A percentile compares a stretch with the other conserved stretches of the same genome.
Evolutionary conservation across 2,329 filamentous ascomycete genomes (phyloP).

Genomic region (Penicillium rolfsii): DNA sequence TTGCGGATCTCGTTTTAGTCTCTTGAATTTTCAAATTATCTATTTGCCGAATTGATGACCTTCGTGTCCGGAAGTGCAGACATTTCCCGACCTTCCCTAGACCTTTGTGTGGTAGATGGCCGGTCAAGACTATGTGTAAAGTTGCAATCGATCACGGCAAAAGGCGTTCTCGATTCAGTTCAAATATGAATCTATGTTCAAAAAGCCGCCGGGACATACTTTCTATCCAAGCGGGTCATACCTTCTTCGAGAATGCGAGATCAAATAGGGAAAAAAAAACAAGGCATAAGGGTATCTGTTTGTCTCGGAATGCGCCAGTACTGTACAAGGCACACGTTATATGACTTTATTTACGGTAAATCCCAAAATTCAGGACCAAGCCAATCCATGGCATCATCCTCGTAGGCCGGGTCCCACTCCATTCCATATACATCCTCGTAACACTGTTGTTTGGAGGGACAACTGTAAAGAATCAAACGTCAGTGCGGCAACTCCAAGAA

Average conservation of each 20-base stretch:
- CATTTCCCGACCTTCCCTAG: background rate
- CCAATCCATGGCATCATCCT: conserved; percentile 4
- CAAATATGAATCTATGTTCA: background rate
- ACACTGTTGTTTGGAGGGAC: conserved; percentile 32
- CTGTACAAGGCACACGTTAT: background rate
- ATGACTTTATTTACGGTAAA: conserved; percentile 4
- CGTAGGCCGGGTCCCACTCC: conserved; percentile 16
- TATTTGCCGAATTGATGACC: background rate
- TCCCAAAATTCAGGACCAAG: conserved; percentile 5
- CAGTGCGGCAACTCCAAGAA: conserved; percentile 4
- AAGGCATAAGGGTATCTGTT: conserved; percentile 20
- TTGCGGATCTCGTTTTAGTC: background rate
- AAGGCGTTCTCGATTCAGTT: background rate
- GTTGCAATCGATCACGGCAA: background rate
- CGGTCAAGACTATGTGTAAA: background rate
- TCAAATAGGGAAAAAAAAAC: background rate
- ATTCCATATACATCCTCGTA: conserved; percentile 34
- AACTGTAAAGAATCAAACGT: conserved; percentile 22
- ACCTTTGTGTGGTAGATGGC: background rate
- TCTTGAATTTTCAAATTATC: background rate
- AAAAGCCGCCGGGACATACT: background rate
- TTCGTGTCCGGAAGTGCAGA: background rate
- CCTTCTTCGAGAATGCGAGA: background rate
- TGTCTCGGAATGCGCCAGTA: conserved; percentile 1
- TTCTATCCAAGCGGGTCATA: background rate